Conservation (phyloP, 169 alveolate genomes). For the Cryptosporidium sp. region DNA sequence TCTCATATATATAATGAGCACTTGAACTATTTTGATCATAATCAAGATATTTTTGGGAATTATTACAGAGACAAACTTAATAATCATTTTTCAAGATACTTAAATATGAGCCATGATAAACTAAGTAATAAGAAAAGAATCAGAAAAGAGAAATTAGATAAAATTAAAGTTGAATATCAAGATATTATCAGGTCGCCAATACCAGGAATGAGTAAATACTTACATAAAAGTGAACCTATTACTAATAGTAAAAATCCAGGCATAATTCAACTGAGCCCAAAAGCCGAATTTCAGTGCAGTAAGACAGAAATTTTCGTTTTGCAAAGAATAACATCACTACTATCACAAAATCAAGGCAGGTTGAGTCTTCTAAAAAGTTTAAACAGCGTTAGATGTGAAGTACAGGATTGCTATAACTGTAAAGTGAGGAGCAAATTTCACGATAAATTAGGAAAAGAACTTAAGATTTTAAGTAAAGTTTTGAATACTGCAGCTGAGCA, state of each 20-base stretch:
- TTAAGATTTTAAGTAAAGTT: neutral
- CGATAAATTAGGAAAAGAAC: neutral
- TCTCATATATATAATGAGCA: slow-evolving; percentile 4
- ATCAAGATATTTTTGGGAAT: neutral
- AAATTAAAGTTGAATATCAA: neutral
- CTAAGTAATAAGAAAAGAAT: neutral
- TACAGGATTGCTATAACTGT: slow-evolving; percentile 13
- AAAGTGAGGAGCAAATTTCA: neutral
- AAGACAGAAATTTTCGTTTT: slow-evolving; percentile 27
- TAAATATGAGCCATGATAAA: neutral
- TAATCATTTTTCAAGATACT: neutral
- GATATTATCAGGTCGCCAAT: slow-evolving; percentile 26
- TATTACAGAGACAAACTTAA: no score
- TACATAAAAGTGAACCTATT: neutral
- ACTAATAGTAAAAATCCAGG: neutral
- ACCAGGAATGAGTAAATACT: slow-evolving; percentile 56
- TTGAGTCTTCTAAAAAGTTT: neutral
- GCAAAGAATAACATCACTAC: slow-evolving; percentile 14
- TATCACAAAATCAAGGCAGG: slow-evolving; percentile 31
- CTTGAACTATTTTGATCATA: neutral
- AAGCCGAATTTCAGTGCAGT: slow-evolving; percentile 14
- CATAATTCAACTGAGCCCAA: neutral
- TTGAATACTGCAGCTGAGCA: slow-evolving; percentile 25
- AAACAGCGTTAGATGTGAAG: neutral
- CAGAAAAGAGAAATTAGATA: neutral